These are phyloP conservation scores for Citeromyces hawaiiensis DNA, from an alignment of 1,139 yeast species.

Conservation along the genomic window DNA sequence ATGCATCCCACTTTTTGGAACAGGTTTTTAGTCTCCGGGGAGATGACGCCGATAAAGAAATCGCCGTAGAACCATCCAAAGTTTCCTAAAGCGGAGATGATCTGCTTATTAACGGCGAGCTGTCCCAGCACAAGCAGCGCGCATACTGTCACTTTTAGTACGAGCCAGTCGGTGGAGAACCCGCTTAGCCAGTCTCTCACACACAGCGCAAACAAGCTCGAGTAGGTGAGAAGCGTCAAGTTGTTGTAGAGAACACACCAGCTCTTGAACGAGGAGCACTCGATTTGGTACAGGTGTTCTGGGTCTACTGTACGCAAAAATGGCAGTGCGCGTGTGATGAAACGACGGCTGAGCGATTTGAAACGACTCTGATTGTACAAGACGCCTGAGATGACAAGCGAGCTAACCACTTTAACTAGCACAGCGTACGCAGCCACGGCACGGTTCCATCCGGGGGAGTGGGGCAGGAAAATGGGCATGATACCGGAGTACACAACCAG, in stretches of 20 bases:
- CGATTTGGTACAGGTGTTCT: slow-evolving; percentile 15
- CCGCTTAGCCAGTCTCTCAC: slow-evolving; percentile 4
- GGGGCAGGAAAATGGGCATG: slow-evolving; percentile 29
- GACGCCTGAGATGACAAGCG: slow-evolving; percentile 36
- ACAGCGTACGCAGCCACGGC: slow-evolving; percentile 4
- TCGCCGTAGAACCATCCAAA: slow-evolving; percentile 91
- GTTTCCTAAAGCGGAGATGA: slow-evolving; percentile 64
- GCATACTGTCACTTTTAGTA: slow-evolving; percentile 50
- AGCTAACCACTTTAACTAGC: slow-evolving; percentile 37
- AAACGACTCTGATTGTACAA: slow-evolving; percentile 47
- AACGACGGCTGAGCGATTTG: slow-evolving; percentile 56
- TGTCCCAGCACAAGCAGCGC: slow-evolving; percentile 43
- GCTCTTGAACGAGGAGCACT: slow-evolving; percentile 43
- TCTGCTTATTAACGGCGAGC: slow-evolving; percentile 60
- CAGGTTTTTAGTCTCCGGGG: slow-evolving; percentile 11
- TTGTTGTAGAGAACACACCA: slow-evolving; percentile 67
- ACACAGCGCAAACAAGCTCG: slow-evolving; percentile 27
- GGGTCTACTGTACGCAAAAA: background rate
- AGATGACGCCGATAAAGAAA: slow-evolving; percentile 40
- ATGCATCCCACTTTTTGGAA: slow-evolving; percentile 3
- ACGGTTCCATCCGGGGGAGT: slow-evolving; percentile 13
- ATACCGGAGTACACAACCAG: slow-evolving; percentile 28
- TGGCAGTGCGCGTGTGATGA: slow-evolving; percentile 36
- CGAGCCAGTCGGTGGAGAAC: slow-evolving; percentile 20
- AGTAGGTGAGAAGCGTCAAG: slow-evolving; percentile 29